phyloP scores from a whole-genome alignment of 176 grass and related monocot species.

The Carex kokanica region DNA sequence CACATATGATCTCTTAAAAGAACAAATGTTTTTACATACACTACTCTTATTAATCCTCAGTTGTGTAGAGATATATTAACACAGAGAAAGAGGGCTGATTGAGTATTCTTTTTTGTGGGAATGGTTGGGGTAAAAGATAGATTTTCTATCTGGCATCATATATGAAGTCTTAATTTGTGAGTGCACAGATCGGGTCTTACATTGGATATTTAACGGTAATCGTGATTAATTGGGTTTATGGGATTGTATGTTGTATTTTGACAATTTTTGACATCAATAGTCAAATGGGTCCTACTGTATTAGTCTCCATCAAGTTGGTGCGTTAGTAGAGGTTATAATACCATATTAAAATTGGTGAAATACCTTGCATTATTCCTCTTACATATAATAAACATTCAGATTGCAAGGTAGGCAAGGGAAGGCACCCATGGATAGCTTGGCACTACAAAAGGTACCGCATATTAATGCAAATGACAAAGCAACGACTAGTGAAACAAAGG shows the following conservation, averaged over 20 bases:
- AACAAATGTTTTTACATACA: background rate
- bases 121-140: background rate
- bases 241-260: background rate
- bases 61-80: background rate
- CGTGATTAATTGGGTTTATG: background rate
- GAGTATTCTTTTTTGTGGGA: background rate
- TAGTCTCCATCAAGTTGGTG: background rate
- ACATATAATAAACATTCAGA: constrained; percentile 6
- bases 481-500: background rate
- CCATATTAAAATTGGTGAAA: background rate
- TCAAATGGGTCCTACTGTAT: background rate
- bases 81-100: background rate
- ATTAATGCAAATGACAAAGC: background rate
- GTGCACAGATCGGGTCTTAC: too few species aligned
- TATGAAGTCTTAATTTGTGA: background rate
- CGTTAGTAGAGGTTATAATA: background rate
- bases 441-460: background rate
- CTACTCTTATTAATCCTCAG: background rate
- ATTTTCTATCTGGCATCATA: background rate
- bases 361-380: background rate
- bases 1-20: background rate
- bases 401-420: background rate
- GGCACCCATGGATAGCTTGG: background rate
- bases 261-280: background rate
- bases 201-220: too few species aligned